phyloP scores from a whole-genome alignment of 208 protist species.

The Leishmania lainsoni region DNA sequence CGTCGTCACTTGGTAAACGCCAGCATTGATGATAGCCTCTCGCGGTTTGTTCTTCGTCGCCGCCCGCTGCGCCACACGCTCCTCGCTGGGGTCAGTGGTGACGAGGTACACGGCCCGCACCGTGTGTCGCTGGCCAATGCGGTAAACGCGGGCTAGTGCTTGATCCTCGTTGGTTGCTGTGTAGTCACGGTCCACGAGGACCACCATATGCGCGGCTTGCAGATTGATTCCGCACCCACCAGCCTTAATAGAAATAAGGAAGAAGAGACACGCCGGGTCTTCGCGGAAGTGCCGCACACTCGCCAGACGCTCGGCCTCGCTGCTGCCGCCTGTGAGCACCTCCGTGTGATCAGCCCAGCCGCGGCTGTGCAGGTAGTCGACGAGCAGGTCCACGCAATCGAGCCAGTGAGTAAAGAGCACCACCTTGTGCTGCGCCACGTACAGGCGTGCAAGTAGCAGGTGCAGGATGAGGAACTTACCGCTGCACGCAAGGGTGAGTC shows the following conservation, averaged over 20 bases:
- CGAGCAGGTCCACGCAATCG: constrained; percentile 94
- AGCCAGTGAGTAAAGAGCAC: constrained; percentile 99
- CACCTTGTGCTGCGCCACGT: constrained; percentile 63
- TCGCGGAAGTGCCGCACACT: constrained; percentile 91
- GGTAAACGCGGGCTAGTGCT: constrained; percentile 95
- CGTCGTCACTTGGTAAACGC: constrained; percentile 37
- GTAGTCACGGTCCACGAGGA: constrained; percentile 98
- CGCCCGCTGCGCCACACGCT: constrained; percentile 43
- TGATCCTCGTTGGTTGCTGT: constrained; percentile 97
- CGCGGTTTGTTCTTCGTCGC: constrained; percentile 54
- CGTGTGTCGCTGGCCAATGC: constrained; percentile 97
- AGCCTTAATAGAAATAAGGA: constrained; percentile 96
- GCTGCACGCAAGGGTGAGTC: constrained; percentile 53
- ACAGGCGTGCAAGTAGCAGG: constrained; percentile 64
- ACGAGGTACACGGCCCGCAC: constrained; percentile 95
- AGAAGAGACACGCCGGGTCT: constrained; percentile 88
- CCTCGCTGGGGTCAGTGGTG: constrained; percentile 75
- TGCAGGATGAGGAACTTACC: constrained; percentile 94
- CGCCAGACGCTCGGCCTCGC: constrained; percentile 54
- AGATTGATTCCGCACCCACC: constrained; percentile 98
- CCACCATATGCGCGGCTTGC: constrained; percentile 95
- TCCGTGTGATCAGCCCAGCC: constrained; percentile 42
- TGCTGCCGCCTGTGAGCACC: constrained; percentile 73
- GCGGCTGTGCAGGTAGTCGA: constrained; percentile 80
- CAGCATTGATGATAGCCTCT: constrained; percentile 57